Base-by-base conservation (phyloP, 2,329 filamentous ascomycete genomes). In the Talaromyces sp. region DNA sequence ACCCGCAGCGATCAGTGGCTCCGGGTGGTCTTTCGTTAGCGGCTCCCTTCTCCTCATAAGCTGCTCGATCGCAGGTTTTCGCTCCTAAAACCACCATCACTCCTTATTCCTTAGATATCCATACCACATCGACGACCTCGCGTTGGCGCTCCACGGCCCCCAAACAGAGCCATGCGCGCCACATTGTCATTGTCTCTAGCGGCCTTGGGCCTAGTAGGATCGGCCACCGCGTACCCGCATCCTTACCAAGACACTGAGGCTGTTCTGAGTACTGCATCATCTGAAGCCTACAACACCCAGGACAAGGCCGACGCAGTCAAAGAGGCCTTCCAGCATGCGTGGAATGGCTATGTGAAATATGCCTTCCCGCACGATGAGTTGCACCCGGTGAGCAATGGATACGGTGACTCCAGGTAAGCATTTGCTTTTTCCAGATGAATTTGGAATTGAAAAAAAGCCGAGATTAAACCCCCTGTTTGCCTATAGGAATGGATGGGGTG, bases 361-460 rank as follows among this genome's bases (percentile, higher is more conserved):
- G 89, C 89, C 0, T 92, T 89, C 57, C 88, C 88, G 1, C 83
- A 90, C 61, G 90, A 95, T 69, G 89, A 90, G 40, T 75, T 95
- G 9, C 79, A 77, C 56, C 90, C 91, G 0, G 77, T 89, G 13
- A 82, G 80, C 36, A 89, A 90, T 60, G 73, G 72, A 1, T 87
- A 75, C 54, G 78, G 78, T 19, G 86, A 96, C 69, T 88, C 89
- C 49, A 82, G 88, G 89, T 90, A 75, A 59, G 76, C 32, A 29
- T 29, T 2, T 39, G 22, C 14, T 8, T 29, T 33, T 22, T 4
- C 42, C 17, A 16, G 32, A 27, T 20, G 16, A 24, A 36, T 13
- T 49, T 41, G 2, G 13, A 49, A 49, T 9, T 4, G 17, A n/a
- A 33, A 36, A 36, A 35, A 14, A 41, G 33, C 36, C 37, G 36